Base-by-base conservation (phyloP, 495 filamentous ascomycete species). In the Neurospora sp. region DNA sequence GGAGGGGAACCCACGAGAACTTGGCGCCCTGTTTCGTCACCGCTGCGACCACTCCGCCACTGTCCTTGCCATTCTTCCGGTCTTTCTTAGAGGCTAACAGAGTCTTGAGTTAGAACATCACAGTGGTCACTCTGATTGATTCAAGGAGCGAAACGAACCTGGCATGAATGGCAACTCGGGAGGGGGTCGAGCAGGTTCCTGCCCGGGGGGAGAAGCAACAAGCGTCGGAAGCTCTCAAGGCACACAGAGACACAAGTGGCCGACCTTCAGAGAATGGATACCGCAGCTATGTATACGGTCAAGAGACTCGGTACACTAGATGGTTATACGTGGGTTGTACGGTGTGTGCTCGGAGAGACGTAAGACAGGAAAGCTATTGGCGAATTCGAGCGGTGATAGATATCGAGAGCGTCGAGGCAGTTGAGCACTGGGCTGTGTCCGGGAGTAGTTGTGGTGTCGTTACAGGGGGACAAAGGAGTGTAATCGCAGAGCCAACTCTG, bases 11-110 rank as follows among this genome's bases (percentile, higher is more conserved):
- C 44, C 78, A 86, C 84, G 83, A 77, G 78, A 86, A 85, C 76
- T 83, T 86, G 69, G 83, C 81, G 73, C 79, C 81, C 77, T 86
- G 83, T 78, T 82, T 85, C 39, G 83, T 86, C 81, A 86, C 83
- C 79, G 85, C 85, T 71, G 85, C 85, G 72, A 84, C 80, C 79
- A 85, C 84, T 75, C 84, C 80, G 72, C 84, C 82, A 74, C 79
- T 77, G 70, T 85, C 84, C 83, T 83, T 86, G 77, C 78, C 85
- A 86, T 86, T 82, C 82, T 84, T 86, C 71, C 82, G 81, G 79
- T 85, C 82, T 75, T 86, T 86, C 83, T 83, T 84, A 73, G 81
- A 78, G 79, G 76, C 84, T 85, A 42, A 71, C 27, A 22, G 20
- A 4, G 39, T 27, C 10, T 22, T 6, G 2, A 4, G 78, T 80